These are phyloP conservation scores for Daldinia sp. DNA, from an alignment of 2,329 filamentous ascomycete genomes.

Conservation along the genomic window DNA sequence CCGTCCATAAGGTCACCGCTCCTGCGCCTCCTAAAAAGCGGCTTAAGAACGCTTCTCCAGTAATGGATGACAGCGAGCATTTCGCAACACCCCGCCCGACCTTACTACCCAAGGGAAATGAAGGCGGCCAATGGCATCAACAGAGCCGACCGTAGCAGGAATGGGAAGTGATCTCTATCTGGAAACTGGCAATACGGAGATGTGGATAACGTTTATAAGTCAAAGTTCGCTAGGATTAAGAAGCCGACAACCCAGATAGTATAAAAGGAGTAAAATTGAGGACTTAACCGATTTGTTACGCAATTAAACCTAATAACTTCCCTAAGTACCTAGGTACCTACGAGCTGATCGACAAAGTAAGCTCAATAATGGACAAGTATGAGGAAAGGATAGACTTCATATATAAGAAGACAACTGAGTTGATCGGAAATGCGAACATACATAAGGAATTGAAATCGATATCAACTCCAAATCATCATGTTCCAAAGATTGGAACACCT, in stretches of 20 bases:
- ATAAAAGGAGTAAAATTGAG: background rate
- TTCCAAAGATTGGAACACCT: too few species aligned
- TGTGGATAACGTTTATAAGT: background rate
- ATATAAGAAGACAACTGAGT: too few species aligned
- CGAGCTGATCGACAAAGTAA: too few species aligned
- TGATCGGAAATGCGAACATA: too few species aligned
- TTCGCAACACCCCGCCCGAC: background rate
- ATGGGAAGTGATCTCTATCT: too few species aligned
- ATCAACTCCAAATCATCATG: too few species aligned
- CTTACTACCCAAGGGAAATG: background rate
- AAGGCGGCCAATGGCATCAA: background rate
- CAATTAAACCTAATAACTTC: background rate
- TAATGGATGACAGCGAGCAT: background rate
- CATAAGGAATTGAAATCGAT: too few species aligned
- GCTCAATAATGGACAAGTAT: too few species aligned
- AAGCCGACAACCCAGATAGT: background rate
- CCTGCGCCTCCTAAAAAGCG: constrained; percentile 18
- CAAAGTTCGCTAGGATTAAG: background rate
- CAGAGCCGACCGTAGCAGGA: background rate
- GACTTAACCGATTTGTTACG: too few species aligned
- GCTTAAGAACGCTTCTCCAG: constrained; percentile 4
- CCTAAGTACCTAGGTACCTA: too few species aligned
- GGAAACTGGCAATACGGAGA: too few species aligned
- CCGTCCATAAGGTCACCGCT: constrained; percentile 17
- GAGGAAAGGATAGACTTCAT: too few species aligned